Base-by-base conservation (phyloP, 1,284 basidiomycete genomes). In the Puccinia polysora region DNA sequence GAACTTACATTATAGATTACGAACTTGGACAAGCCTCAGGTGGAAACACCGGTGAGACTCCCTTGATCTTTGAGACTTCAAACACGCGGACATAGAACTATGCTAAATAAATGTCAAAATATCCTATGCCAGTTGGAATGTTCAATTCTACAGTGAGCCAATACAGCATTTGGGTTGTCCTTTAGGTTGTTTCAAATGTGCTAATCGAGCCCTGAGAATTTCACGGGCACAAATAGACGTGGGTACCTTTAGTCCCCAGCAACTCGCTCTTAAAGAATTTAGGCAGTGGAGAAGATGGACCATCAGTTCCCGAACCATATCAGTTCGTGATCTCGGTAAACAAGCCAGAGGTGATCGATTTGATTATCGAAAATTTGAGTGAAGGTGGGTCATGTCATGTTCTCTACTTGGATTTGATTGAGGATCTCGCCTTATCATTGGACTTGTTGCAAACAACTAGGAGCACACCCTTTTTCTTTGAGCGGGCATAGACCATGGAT, bases 351-450 rank as follows among this genome's bases (percentile, higher is more conserved):
- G 69, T 71, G 28, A 43, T 71, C 7, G 69, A 63, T 43, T 10
- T 71, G 36, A 71, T 71, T 23, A 71, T 71, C 40, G 56, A 71
- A n/a, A 71, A 71, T 34, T 62, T 53, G 10, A 71, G 59, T 53
- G 69, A 38, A 34, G 69, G 69, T 71, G 38, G 53, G 58, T 25
- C 25, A n/a, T n/a, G n/a, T n/a, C n/a, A n/a, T n/a, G n/a, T n/a
- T n/a, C n/a, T n/a, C n/a, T n/a, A n/a, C n/a, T n/a, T n/a, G n/a
- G n/a, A n/a, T n/a, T n/a, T n/a, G 49, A 53, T 40, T 25, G 4
- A 20, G 25, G 20, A n/a, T n/a, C n/a, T n/a, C n/a, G n/a, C n/a
- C n/a, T n/a, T n/a, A n/a, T n/a, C n/a, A n/a, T n/a, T n/a, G n/a
- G n/a, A n/a, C n/a, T n/a, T n/a, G n/a, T n/a, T n/a, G n/a, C n/a